These are phyloP conservation scores for Piper betle DNA, from an alignment of 164 flowering plant genomes.

Conservation along the genomic window DNA sequence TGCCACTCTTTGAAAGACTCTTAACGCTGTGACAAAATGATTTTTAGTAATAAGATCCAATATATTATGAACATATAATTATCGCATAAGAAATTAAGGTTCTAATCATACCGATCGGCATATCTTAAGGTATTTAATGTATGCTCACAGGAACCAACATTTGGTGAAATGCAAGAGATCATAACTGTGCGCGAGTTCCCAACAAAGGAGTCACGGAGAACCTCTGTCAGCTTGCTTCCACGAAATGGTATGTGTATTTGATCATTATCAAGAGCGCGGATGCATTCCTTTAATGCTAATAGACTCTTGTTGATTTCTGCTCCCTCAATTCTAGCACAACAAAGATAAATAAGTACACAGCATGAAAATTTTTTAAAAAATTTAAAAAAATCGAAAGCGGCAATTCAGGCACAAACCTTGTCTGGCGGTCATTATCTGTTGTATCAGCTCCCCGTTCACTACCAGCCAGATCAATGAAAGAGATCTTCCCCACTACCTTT, in stretches of 20 bases:
- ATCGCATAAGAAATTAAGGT: neutral
- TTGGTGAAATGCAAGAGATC: conserved; percentile 99
- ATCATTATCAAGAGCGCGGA: conserved; percentile 99
- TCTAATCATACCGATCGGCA: conserved; percentile 64
- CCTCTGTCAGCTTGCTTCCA: conserved; percentile 99
- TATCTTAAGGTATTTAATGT: conserved; percentile 97
- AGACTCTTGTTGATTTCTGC: conserved; percentile 99
- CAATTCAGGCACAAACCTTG: conserved; percentile 37
- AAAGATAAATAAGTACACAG: neutral
- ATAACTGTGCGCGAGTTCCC: conserved; percentile 97
- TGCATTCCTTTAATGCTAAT: conserved; percentile 96
- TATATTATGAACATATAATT: neutral
- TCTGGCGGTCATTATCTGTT: conserved; percentile 94
- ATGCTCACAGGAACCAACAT: conserved; percentile 98
- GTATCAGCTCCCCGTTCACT: conserved; percentile 99
- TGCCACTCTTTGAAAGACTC: conserved; percentile 87
- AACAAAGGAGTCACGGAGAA: conserved; percentile 97
- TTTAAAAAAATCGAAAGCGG: neutral
- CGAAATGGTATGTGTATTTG: conserved; percentile 98
- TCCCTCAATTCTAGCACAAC: conserved; percentile 74
- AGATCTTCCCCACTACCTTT: conserved; percentile 86
- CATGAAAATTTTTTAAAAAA: neutral
- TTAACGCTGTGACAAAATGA: conserved; percentile 49
- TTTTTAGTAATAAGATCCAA: neutral
- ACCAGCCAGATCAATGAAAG: conserved; percentile 98